Percentiles rank a stretch among this genome's conserved stretches.
Evolutionary conservation across 2,329 filamentous ascomycete genomes (phyloP).

Genomic region (Penicillium sp.): DNA sequence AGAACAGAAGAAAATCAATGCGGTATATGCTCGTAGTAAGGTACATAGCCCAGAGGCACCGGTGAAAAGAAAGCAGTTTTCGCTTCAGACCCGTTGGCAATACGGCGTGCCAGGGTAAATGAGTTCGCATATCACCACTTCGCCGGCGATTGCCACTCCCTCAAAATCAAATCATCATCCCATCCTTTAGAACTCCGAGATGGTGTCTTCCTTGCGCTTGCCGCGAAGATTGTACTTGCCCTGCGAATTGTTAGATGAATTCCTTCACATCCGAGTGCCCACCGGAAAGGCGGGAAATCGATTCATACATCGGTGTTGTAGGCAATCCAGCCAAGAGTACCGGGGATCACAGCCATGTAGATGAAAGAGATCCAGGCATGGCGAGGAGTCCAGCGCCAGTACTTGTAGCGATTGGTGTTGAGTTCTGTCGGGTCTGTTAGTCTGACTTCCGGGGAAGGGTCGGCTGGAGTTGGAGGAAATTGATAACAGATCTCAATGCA

Average conservation of each 20-base stretch:
- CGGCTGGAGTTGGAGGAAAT: not conserved
- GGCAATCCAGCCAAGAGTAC: constrained; percentile 63
- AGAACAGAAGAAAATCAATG: constrained; percentile 24
- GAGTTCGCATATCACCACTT: not conserved
- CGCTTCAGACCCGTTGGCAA: not conserved
- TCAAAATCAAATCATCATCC: constrained; percentile 4
- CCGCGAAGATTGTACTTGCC: constrained; percentile 80
- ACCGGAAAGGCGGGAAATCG: not conserved
- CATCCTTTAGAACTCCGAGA: constrained; percentile 63
- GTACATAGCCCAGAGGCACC: constrained; percentile 24
- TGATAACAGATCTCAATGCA: not conserved
- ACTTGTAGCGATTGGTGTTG: constrained; percentile 78
- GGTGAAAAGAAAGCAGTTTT: constrained; percentile 8
- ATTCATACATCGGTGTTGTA: constrained; percentile 82
- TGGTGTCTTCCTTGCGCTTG: constrained; percentile 82
- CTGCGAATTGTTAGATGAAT: constrained; percentile 46
- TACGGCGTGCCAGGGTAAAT: not conserved
- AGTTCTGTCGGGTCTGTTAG: constrained; percentile 56
- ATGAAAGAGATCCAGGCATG: constrained; percentile 75
- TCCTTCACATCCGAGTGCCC: not conserved
- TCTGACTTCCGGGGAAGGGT: not conserved
- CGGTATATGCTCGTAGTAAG: constrained; percentile 33
- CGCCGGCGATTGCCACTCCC: not conserved
- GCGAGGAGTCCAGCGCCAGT: constrained; percentile 87
- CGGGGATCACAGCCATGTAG: constrained; percentile 69